Base-by-base conservation (phyloP, 306 rosid species). In the Mimosa bimucronata region DNA sequence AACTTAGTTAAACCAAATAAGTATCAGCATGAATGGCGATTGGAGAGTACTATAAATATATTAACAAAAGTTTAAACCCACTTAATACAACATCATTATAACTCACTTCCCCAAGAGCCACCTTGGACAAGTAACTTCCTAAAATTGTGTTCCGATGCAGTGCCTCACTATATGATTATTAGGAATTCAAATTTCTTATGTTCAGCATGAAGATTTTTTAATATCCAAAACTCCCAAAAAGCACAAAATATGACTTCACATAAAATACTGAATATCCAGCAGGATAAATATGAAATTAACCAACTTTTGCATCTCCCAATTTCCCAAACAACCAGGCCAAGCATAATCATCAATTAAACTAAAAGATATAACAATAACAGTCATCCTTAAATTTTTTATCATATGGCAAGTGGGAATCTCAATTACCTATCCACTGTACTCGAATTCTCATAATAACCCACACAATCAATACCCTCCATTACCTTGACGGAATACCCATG, bases 201-300 rank as follows among this genome's bases (percentile, higher is more conserved):
- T 78, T 78, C 66, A 69, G 66, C 41, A 78, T 18, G 62, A 73
- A 78, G 68, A 30, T 66, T 81, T 66, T 70, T 61, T 78, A 44
- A 48, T 42, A 16, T 6, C 77, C 58, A 44, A 26, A 57, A 25
- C 66, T 25, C 18, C 66, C 31, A 58, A 12, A 55, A 53, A 21
- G 41, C 37, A 48, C 14, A 14, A 38, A 67, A 13, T 58, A 67
- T 66, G 62, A 31, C 50, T 40, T 16, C 62, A 73, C 61, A 57
- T 66, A 74, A 66, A 64, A 21, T 72, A 75, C 62, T 75, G 31
- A 75, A 55, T 68, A 57, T 31, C 25, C 72, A 66, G 57, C 38
- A 1, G 19, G 28, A 44, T 10, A 64, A 29, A 40, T 10, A n/a
- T 23, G 4, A n/a, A 68, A 68, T 5, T 41, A 19, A 13, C 71